A percentile compares a stretch with the other conserved stretches of the same genome.
Evolutionary conservation across 305 asterid genomes (phyloP).

Genomic region (Fraxinus ornus): DNA sequence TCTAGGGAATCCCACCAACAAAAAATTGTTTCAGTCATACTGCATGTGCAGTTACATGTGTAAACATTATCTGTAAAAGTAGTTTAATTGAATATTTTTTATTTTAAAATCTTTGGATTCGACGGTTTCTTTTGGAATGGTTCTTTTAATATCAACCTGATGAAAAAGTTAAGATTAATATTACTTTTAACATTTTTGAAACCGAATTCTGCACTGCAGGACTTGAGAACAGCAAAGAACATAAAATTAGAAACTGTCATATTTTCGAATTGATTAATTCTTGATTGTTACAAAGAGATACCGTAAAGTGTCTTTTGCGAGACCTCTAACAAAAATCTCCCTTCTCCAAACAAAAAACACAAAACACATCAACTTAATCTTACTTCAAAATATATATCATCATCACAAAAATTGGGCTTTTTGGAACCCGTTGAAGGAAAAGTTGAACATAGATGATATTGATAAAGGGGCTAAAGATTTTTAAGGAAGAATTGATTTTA

Average conservation of each 20-base stretch:
- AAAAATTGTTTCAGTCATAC: slow-evolving; percentile 17
- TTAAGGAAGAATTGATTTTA: no score
- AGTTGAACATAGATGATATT: slow-evolving; percentile 39
- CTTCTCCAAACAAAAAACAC: slow-evolving; percentile 31
- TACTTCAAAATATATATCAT: slow-evolving; percentile 40
- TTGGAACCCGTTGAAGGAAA: slow-evolving; percentile 54
- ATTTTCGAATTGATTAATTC: not conserved
- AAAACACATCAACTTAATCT: slow-evolving; percentile 9
- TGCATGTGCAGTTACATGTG: no score
- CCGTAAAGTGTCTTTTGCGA: slow-evolving; percentile 54
- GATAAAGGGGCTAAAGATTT: slow-evolving; percentile 39
- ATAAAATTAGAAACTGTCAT: not conserved
- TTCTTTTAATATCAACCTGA: slow-evolving; percentile 93
- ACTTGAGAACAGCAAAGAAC: not conserved
- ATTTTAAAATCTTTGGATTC: slow-evolving; percentile 82
- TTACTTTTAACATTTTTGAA: not conserved
- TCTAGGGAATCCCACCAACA: slow-evolving; percentile 87
- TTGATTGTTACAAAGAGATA: not conserved
- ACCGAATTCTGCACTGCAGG: no score
- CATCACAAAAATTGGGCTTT: slow-evolving; percentile 76
- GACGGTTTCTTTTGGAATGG: slow-evolving; percentile 84
- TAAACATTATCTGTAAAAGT: no score
- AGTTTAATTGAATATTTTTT: slow-evolving; percentile 33
- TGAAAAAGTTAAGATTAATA: not conserved
- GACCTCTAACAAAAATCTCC: slow-evolving; percentile 85